Base-by-base conservation (phyloP, 1,139 yeast genomes). In the Hansenula lynferdii region DNA sequence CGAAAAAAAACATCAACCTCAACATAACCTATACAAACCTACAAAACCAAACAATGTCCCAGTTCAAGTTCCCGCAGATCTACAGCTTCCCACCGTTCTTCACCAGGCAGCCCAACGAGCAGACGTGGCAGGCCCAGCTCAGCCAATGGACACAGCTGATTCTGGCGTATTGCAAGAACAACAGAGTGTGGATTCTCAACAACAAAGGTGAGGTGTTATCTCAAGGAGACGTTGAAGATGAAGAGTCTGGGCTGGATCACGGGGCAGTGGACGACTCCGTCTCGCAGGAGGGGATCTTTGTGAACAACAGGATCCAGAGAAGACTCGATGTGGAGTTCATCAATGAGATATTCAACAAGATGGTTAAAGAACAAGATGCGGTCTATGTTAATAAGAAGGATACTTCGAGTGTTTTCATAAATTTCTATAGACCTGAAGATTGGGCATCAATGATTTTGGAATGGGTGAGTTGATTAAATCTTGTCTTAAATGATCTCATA, bases 71-170 rank as follows among this genome's bases (percentile, higher is more conserved):
- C 53, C 96, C 96, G 8, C 69, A 79, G 36, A 85, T 90, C 30
- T 86, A 87, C 60, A 69, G 81, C 31, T 92, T 87, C 60, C 97
- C 97, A 8, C 98, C 98, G 0, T 76, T 92, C 51, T 92, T 82
- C 63, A 92, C 97, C 6, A 71, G 78, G 43, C 98, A 92, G 60
- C 89, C 94, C 27, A 92, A 92, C 53, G 74, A 79, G 33, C 79
- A 86, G 16, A 82, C 95, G 3, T 75, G 85, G 64, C 71, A 74
- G 28, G 80, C 87, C 18, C 98, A 92, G 54, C 58, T 74, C 20
- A 59, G 62, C 16, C 72, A 75, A 38, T 83, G 92, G 92, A 61
- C 62, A 10, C 63, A 70, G 43, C 68, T 71, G 56, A 70, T 72
- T 35, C 58, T 83, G 20, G 67, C 70, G 6, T 85, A 77, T 51